Conservation (phyloP, 2,329 filamentous ascomycete species). For the Ophiobolus disseminans region DNA sequence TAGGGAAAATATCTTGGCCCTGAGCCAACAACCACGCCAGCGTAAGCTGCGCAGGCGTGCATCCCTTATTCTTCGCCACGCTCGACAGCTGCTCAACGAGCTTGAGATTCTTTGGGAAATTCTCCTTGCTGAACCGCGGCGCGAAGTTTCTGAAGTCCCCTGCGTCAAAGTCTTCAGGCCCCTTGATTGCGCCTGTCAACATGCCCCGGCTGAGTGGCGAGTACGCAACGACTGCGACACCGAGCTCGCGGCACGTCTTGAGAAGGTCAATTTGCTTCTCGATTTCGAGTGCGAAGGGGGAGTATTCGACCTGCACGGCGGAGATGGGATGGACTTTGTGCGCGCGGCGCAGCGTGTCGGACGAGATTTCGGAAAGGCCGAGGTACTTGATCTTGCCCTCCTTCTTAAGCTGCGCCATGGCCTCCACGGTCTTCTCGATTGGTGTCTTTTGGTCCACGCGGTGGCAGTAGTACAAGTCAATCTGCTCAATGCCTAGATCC, state of each 20-base stretch:
- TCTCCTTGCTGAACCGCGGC: constrained; percentile 54
- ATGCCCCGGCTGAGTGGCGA: constrained; percentile 48
- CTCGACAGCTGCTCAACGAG: constrained; percentile 40
- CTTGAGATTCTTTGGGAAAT: constrained; percentile 47
- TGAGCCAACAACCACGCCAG: constrained; percentile 50
- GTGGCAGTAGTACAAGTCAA: constrained; percentile 57
- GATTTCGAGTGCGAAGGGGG: constrained; percentile 57
- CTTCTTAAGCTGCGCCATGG: constrained; percentile 64
- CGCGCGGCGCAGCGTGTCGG: constrained; percentile 58
- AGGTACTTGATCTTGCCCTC: constrained; percentile 58
- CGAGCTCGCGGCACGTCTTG: constrained; percentile 53
- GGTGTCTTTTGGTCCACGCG: constrained; percentile 54
- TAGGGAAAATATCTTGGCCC: constrained; percentile 63
- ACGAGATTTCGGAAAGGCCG: constrained; percentile 56
- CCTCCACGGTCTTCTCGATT: constrained; percentile 58
- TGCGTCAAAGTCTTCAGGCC: constrained; percentile 56
- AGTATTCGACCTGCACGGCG: constrained; percentile 61
- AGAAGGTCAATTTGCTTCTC: constrained; percentile 51
- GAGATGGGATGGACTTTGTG: constrained; percentile 55
- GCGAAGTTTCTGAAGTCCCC: constrained; percentile 30
- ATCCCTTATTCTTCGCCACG: constrained; percentile 56
- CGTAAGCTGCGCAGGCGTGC: constrained; percentile 65
- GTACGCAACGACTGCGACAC: constrained; percentile 51
- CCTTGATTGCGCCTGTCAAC: constrained; percentile 33
- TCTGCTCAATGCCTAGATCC: constrained; percentile 51